Base-by-base conservation (phyloP, 257 asterid genomes). In the Mentha longifolia region DNA sequence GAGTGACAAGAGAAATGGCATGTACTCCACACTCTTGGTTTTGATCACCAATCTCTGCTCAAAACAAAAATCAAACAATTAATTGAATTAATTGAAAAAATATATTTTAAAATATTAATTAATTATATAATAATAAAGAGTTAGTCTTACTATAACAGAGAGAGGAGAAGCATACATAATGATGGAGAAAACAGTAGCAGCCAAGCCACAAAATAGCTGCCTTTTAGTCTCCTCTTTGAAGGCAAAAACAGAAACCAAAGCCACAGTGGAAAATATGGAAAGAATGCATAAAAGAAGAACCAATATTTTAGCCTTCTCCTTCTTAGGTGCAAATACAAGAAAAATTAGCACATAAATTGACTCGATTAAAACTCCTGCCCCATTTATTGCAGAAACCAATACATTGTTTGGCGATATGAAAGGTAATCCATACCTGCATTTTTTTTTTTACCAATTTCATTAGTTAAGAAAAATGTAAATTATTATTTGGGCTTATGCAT, bases 91-190 rank as follows among this genome's bases (percentile, higher is more conserved):
- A n/a, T n/a, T n/a, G n/a, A n/a, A n/a, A 28, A 28, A 39, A 39
- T 3, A 6, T 20, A 28, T 28, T 2, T n/a, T n/a, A n/a, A n/a
- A 39, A 28, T 28, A 28, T 28, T 28, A 28, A 28, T 28, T 28
- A 28, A 28, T 28, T 28, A 28, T 28, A 28, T 28, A 31, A 55
- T 39, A 42, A 7, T 42, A 1, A 6, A 20, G 12, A 8, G n/a
- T n/a, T n/a, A 16, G 51, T 47, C 88, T 73, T 83, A 92, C 97
- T 88, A 90, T 86, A 51, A 87, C 65, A 0, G 97, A 84, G 3
- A 92, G 51, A 13, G 98, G 98, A 2, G 98, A 86, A 46, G 89
- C 98, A 68, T 92, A 92, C 97, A 92, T 92, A 0, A 87, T 56
- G 70, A 87, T 85, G 52, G 95, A 88, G 84, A 88, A 90, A 2